Percentiles rank a stretch among this genome's conserved stretches.
Evolutionary conservation across 345 rosid genomes (phyloP).

Genomic region (Trapa incisa): DNA sequence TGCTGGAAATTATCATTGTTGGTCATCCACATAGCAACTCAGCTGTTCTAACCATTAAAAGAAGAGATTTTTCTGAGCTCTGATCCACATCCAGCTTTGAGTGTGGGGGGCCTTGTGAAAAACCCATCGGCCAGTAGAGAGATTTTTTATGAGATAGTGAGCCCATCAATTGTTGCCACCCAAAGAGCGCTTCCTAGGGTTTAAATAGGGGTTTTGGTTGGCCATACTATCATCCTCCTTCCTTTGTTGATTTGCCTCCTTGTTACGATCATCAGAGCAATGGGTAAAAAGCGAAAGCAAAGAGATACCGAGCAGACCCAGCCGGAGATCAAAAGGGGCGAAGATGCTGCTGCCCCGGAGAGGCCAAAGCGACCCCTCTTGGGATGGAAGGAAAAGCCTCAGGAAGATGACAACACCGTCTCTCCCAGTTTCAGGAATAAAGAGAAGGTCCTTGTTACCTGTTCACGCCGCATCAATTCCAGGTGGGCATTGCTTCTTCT

Average conservation of each 20-base stretch:
- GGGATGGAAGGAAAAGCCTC: conserved; percentile 67
- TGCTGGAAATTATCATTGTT: too few species aligned
- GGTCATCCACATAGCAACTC: too few species aligned
- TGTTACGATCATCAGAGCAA: conserved; percentile 6
- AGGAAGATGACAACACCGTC: conserved; percentile 15
- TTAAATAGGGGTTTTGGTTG: conserved; percentile 2
- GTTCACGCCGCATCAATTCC: conserved; percentile 89
- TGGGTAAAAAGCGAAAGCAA: conserved; percentile 82
- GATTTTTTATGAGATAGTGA: background rate
- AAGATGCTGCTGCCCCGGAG: conserved; percentile 35
- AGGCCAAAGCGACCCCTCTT: conserved; percentile 65
- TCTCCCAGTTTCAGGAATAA: conserved; percentile 58
- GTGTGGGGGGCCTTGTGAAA: too few species aligned
- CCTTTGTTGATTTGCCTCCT: background rate
- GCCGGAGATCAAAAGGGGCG: conserved; percentile 29
- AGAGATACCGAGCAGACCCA: conserved; percentile 39
- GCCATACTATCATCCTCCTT: background rate
- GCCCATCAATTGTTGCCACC: background rate
- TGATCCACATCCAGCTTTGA: too few species aligned
- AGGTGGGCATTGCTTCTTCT: conserved; percentile 25
- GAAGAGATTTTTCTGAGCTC: too few species aligned
- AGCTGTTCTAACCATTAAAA: too few species aligned
- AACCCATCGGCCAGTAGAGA: too few species aligned
- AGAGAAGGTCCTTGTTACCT: conserved; percentile 87
- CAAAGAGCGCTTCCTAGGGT: background rate